Evolutionary conservation across 148 eudicot genomes (phyloP), one percentile per base, ranked within the genome.

Genomic region (Nyssa sinensis): DNA sequence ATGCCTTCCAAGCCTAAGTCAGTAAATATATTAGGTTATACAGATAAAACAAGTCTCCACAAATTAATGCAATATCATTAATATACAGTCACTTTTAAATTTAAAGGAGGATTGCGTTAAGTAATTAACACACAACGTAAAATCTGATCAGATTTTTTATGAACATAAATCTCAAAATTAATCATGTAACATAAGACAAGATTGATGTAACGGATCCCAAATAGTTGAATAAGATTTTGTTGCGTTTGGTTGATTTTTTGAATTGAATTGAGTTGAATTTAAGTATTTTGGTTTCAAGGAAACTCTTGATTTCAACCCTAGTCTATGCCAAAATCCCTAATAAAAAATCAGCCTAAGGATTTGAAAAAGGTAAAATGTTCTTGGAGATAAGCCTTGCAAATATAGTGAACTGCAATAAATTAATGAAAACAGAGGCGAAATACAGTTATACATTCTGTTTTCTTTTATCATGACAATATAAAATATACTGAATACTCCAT

Each of bases 281-380:
- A 5, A 4, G 58, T 13, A 44, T 37, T n/a, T 13, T 29, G 63
- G 55, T 34, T 65, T 24, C 21, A 67, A 41, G 76, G 17, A 78
- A 67, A 30, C 69, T 39, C 68, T 24, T 32, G 9, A 41, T 60
- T 28, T 17, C 59, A 66, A 59, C 39, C 9, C 66, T 71, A 81
- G 68, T 79, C 27, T 66, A 77, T 77, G 55, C 61, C 31, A 81
- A 64, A 79, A 82, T 64, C 67, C 76, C 80, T 61, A 76, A 75
- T 82, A 81, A 86, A 78, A 64, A 83, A 81, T 70, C 8, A 75
- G 82, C 69, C 65, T 72, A 67, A 77, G 73, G 77, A 75, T 77
- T 81, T 79, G 84, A 4, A 73, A 81, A 80, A 62, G 66, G 74
- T 71, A 70, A 84, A 73, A 84, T 83, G 83, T 69, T 81, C 83